Evolutionary conservation across 352 stramenopile genomes (phyloP), one percentile per base, ranked within the genome.

Genomic region (Phytophthora hybrid): DNA sequence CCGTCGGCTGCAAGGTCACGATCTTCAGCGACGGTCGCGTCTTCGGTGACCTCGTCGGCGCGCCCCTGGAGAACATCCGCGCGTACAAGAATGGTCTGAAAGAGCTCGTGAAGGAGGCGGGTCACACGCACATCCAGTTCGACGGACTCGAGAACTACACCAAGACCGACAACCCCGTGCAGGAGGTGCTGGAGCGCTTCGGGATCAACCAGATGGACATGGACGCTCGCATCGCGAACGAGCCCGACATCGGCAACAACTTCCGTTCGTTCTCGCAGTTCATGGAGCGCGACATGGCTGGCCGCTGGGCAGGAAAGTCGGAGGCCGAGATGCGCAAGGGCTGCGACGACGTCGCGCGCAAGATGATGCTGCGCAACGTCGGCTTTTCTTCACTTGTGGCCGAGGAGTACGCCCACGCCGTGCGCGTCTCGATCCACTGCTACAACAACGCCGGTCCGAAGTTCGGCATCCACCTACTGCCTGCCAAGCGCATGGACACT

Each of bases 221-320:
- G 49, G 39, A 73, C 59, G 59, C 58, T 4, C 67, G 67, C 31
- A 74, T 74, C 44, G 47, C 34, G 53, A 69, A 32, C 29, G 66
- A 73, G 41, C 59, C 66, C 5, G 59, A 66, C 26, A 59, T 74
- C 44, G 41, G 41, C 53, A 74, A 74, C 67, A 74, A 63, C 29
- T 74, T 65, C 59, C 56, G 59, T 44, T 74, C 67, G 19, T 74
- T 74, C 67, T 74, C 52, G 18, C 55, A 74, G 16, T 74, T 74
- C 59, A 58, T 74, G 39, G 67, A 74, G 53, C 53, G 59, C 21
- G 67, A 74, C 44, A 63, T 74, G 59, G 67, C 59, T 10, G 39
- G 46, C 4, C 67, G 39, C n/a, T 74, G 67, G 67, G 53, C 56
- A 21, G 59, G 67, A 8, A 73, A 61, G 53, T 69, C 59, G 8